These are phyloP conservation scores for Sporobolomyces phaffii DNA, from an alignment of 768 basidiomycete genomes.

Conservation along the genomic window DNA sequence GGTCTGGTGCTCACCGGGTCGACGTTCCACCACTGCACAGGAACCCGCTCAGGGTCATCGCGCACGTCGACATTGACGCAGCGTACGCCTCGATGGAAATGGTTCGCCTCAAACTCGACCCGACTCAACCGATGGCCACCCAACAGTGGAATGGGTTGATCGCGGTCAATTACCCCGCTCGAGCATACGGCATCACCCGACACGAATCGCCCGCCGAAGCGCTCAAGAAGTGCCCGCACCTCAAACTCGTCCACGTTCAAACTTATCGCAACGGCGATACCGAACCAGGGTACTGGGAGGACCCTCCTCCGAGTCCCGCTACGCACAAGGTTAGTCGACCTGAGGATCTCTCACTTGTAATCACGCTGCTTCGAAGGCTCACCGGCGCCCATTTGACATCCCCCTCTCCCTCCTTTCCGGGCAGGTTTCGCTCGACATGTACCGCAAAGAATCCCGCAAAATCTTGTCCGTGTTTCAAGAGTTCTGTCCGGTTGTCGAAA, in stretches of 20 bases:
- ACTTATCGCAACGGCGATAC: slow-evolving; percentile 82
- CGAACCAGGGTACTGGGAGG: slow-evolving; percentile 86
- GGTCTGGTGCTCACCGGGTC: too few relatives aligned
- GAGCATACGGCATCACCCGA: slow-evolving; percentile 86
- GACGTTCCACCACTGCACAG: too few relatives aligned
- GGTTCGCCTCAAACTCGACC: slow-evolving; percentile 61
- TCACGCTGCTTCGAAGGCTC: too few relatives aligned
- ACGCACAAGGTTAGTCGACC: slow-evolving; percentile 99
- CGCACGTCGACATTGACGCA: slow-evolving; percentile 70
- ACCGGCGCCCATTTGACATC: too few relatives aligned
- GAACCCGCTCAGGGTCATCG: slow-evolving; percentile 74
- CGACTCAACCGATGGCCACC: slow-evolving; percentile 43
- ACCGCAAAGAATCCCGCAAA: slow-evolving; percentile 82
- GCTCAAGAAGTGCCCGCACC: slow-evolving; percentile 72
- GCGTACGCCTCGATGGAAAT: slow-evolving; percentile 77
- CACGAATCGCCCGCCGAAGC: slow-evolving; percentile 67
- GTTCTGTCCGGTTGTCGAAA: slow-evolving; percentile 56
- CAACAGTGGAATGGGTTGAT: slow-evolving; percentile 75
- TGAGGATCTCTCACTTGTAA: too few relatives aligned
- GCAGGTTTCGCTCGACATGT: slow-evolving; percentile 86
- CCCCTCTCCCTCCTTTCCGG: too few relatives aligned
- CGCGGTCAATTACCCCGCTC: slow-evolving; percentile 91
- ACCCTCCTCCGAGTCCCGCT: slow-evolving; percentile 61
- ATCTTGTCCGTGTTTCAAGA: slow-evolving; percentile 78
- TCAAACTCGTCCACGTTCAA: slow-evolving; percentile 84